These are phyloP conservation scores for Juglanconis oblonga DNA, from an alignment of 2,329 filamentous ascomycete genomes.

Conservation along the genomic window DNA sequence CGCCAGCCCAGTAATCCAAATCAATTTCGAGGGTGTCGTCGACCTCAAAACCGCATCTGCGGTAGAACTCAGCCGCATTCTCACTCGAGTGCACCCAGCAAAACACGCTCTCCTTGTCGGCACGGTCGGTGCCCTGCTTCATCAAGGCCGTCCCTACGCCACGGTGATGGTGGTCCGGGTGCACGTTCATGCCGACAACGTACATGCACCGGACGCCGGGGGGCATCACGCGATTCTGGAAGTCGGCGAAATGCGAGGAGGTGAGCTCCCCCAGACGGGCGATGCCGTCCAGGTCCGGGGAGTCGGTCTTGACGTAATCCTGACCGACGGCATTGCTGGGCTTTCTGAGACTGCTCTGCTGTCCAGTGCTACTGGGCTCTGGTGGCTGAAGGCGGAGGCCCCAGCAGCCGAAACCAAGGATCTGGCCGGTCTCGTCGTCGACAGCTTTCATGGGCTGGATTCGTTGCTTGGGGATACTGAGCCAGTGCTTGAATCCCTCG, in stretches of 20 bases:
- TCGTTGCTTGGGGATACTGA: constrained; percentile 20
- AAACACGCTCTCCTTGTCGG: constrained; percentile 27
- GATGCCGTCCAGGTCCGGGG: constrained; percentile 22
- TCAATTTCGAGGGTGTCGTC: constrained; percentile 28
- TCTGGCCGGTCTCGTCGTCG: constrained; percentile 25
- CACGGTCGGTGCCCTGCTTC: constrained; percentile 29
- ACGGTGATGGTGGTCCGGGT: constrained; percentile 27
- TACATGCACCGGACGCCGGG: constrained; percentile 30
- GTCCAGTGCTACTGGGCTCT: constrained; percentile 3
- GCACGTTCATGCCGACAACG: constrained; percentile 31
- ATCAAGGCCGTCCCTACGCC: constrained; percentile 34
- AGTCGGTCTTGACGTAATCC: not conserved
- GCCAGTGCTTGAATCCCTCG: constrained; percentile 21
- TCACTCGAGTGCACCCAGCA: constrained; percentile 35
- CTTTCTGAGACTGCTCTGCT: too few relatives aligned
- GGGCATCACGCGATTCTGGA: constrained; percentile 25
- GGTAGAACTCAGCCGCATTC: constrained; percentile 27
- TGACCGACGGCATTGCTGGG: not conserved
- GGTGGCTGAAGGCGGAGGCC: constrained; percentile 25
- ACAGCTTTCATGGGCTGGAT: constrained; percentile 32
- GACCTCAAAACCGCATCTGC: constrained; percentile 28
- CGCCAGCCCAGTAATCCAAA: constrained; percentile 30
- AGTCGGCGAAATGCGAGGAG: constrained; percentile 28
- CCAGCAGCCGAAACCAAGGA: constrained; percentile 35
- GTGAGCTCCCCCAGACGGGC: constrained; percentile 29